phyloP scores from a whole-genome alignment of 2,329 filamentous ascomycete genomes.

The Alternaria dauci region DNA sequence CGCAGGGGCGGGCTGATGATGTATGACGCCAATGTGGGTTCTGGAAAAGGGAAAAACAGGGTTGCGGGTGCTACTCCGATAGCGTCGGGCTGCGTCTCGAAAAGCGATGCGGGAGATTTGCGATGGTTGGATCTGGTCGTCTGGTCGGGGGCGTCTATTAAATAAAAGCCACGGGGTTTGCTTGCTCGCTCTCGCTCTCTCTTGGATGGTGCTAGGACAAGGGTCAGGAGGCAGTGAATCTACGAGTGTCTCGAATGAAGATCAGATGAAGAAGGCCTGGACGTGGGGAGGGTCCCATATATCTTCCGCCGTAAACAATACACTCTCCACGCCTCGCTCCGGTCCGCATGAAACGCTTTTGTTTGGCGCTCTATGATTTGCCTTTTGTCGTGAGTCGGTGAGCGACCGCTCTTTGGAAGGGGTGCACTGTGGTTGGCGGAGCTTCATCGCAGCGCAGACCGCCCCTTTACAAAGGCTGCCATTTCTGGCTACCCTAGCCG shows the following conservation, averaged over 20 bases:
- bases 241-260: constrained; percentile 39
- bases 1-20: constrained; percentile 32
- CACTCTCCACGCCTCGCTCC: constrained; percentile 34
- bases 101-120: constrained; percentile 13
- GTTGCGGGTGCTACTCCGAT: constrained; percentile 28
- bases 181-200: too few relatives aligned
- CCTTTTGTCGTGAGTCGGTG: constrained; percentile 39
- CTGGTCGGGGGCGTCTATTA: constrained; percentile 16
- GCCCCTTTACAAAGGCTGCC: constrained; percentile 30
- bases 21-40: constrained; percentile 37
- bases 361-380: constrained; percentile 40
- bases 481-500: constrained; percentile 30
- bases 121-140: constrained; percentile 14
- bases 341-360: constrained; percentile 37
- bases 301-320: constrained; percentile 34
- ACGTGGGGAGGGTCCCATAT: constrained; percentile 45
- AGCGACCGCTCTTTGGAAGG: constrained; percentile 41
- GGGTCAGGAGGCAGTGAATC: constrained; percentile 41
- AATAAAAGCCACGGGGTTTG: constrained; percentile 16
- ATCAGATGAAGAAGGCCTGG: constrained; percentile 39
- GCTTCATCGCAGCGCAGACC: constrained; percentile 15
- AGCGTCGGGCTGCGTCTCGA: constrained; percentile 22
- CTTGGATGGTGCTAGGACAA: too few relatives aligned
- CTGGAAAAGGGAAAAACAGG: constrained; percentile 19
- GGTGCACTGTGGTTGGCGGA: constrained; percentile 32